These are phyloP conservation scores for Pichia sp. DNA, from an alignment of 1,139 yeast genomes.

Conservation along the genomic window DNA sequence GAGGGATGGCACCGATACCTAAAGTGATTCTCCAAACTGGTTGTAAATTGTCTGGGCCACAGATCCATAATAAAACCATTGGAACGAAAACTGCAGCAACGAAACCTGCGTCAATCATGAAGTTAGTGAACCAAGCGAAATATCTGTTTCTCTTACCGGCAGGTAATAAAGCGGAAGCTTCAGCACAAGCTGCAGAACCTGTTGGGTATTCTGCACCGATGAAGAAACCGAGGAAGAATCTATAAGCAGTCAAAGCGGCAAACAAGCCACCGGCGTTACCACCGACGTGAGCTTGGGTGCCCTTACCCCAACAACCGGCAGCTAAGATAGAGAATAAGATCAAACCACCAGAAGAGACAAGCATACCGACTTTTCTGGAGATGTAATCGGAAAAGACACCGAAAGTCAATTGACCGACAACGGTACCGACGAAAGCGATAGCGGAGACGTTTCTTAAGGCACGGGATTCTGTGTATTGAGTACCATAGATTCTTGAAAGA, in stretches of 20 bases:
- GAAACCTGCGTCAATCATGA: constrained; percentile 86
- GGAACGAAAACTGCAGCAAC: constrained; percentile 86
- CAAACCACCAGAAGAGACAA: constrained; percentile 67
- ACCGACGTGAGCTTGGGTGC: constrained; percentile 32
- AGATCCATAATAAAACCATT: constrained; percentile 82
- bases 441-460: constrained; percentile 81
- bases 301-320: constrained; percentile 86
- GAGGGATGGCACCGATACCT: constrained; percentile 92
- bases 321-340: constrained; percentile 74
- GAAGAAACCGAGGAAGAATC: constrained; percentile 86
- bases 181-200: constrained; percentile 92
- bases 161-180: constrained; percentile 78
- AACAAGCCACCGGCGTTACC: constrained; percentile 67
- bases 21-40: constrained; percentile 93
- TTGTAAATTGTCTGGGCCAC: constrained; percentile 62
- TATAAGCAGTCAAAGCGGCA: constrained; percentile 77
- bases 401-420: constrained; percentile 78
- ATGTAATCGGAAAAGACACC: constrained; percentile 78
- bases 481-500: constrained; percentile 61
- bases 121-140: constrained; percentile 86
- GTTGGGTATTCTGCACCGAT: constrained; percentile 92
- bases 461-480: constrained; percentile 53
- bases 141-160: constrained; percentile 84
- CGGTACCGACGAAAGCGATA: constrained; percentile 91
- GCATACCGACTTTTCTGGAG: constrained; percentile 80